Conservation (phyloP, 2,329 filamentous ascomycete species). For the Fusarium metavorans region DNA sequence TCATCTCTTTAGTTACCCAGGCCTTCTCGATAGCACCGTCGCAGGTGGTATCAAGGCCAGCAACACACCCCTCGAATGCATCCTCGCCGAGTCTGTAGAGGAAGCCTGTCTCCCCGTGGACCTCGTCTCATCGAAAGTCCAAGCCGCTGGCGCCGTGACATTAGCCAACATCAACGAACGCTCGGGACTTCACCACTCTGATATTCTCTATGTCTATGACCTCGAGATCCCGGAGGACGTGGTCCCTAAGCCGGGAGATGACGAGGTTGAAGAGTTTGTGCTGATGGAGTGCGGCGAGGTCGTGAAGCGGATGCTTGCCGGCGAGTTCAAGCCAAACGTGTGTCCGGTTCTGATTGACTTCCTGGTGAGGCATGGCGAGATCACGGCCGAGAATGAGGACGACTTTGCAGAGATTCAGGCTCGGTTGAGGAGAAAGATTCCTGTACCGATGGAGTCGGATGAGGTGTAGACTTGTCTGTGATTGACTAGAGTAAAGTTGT, state of each 20-base stretch:
- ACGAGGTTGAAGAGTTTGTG: constrained; percentile 82
- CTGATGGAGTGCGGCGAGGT: constrained; percentile 73
- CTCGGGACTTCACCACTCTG: constrained; percentile 49
- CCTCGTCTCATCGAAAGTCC: constrained; percentile 43
- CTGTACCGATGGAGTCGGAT: constrained; percentile 51
- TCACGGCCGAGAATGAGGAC: constrained; percentile 78
- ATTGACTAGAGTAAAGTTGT: neutral
- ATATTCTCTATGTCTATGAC: constrained; percentile 78
- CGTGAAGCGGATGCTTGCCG: constrained; percentile 69
- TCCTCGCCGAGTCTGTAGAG: constrained; percentile 79
- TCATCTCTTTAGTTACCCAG: constrained; percentile 78
- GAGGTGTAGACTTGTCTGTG: neutral
- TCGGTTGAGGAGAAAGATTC: constrained; percentile 58
- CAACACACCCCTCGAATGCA: constrained; percentile 73
- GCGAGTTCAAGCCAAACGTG: constrained; percentile 89
- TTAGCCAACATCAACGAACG: constrained; percentile 47
- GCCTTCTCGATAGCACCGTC: constrained; percentile 83
- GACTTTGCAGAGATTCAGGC: constrained; percentile 77
- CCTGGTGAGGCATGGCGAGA: constrained; percentile 79
- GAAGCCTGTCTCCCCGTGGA: constrained; percentile 66
- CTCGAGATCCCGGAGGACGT: constrained; percentile 71
- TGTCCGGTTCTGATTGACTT: constrained; percentile 84
- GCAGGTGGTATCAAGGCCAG: constrained; percentile 80
- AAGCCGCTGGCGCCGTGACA: constrained; percentile 51
- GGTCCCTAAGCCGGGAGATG: constrained; percentile 76